Percentiles rank a stretch among this genome's conserved stretches.
These are phyloP conservation scores for Suhomyces maxii DNA, from an alignment of 1,139 yeast genomes.

Conservation along the genomic window DNA sequence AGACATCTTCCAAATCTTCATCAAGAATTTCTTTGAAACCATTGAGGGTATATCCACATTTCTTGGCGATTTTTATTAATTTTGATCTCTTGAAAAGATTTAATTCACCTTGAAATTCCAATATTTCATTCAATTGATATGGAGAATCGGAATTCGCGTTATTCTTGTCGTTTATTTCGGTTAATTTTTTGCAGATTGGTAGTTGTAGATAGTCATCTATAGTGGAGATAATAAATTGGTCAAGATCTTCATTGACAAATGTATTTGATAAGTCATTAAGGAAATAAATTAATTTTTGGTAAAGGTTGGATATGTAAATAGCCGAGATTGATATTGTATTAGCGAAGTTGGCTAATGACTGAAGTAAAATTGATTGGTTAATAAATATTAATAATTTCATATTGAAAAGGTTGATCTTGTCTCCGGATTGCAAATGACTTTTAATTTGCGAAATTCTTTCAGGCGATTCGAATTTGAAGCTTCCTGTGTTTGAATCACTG, in stretches of 20 bases:
- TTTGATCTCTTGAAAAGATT: conserved; percentile 45
- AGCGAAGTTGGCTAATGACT: conserved; percentile 30
- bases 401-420: conserved; percentile 26
- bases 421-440: conserved; percentile 16
- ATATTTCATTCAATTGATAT: conserved; percentile 28
- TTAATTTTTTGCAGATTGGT: conserved; percentile 26
- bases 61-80: conserved; percentile 37
- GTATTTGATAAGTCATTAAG: conserved; percentile 37
- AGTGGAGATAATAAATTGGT: conserved; percentile 32
- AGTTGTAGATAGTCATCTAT: conserved; percentile 33
- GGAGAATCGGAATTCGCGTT: conserved; percentile 14
- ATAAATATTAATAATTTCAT: conserved; percentile 29
- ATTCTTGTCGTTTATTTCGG: conserved; percentile 17
- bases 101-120: conserved; percentile 50
- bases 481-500: background rate
- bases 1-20: conserved; percentile 25
- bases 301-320: conserved; percentile 32
- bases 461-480: conserved; percentile 18
- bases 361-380: conserved; percentile 28
- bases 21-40: conserved; percentile 34
- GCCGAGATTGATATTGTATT: conserved; percentile 35
- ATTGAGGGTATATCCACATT: conserved; percentile 34
- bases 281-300: conserved; percentile 35
- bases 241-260: conserved; percentile 16
- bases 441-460: conserved; percentile 16